Percentiles rank a stretch among this genome's conserved stretches.
Conservation (phyloP, 192 early-diverging fungal genomes). For the Glomus cerebriforme region DNA sequence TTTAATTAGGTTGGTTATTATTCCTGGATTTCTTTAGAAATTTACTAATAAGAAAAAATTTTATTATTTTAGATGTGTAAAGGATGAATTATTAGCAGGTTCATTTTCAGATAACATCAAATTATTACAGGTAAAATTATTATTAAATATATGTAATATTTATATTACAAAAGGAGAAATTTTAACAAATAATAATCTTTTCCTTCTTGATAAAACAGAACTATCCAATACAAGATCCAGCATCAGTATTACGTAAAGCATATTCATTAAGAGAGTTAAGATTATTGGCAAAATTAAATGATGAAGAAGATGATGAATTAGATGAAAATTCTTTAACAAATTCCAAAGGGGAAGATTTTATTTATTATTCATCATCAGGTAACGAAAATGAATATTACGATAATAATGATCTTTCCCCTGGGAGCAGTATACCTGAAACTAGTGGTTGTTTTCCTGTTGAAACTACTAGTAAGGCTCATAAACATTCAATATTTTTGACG, state of each 20-base stretch:
- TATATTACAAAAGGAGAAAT: no score
- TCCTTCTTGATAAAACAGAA: background rate
- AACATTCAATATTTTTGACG: background rate
- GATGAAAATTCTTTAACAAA: background rate
- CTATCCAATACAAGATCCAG: constrained; percentile 29
- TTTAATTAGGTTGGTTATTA: no score
- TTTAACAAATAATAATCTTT: no score
- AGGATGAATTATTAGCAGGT: constrained; percentile 52
- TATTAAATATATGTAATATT: background rate
- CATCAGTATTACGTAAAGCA: constrained; percentile 6
- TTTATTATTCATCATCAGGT: background rate
- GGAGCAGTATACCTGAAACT: background rate
- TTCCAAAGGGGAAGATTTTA: background rate
- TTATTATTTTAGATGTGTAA: constrained; percentile 17
- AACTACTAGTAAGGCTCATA: background rate
- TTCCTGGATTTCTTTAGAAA: no score
- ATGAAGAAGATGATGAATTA: constrained; percentile 17
- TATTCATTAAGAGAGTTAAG: constrained; percentile 21
- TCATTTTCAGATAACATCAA: constrained; percentile 65
- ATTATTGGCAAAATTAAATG: constrained; percentile 25
- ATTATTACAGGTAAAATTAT: constrained; percentile 55
- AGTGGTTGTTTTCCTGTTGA: no score
- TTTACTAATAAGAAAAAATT: background rate
- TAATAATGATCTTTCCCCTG: background rate
- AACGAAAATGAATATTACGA: constrained; percentile 11